phyloP scores from a whole-genome alignment of 805 yeast species.

The Tetrapisispora pingtungensis region DNA sequence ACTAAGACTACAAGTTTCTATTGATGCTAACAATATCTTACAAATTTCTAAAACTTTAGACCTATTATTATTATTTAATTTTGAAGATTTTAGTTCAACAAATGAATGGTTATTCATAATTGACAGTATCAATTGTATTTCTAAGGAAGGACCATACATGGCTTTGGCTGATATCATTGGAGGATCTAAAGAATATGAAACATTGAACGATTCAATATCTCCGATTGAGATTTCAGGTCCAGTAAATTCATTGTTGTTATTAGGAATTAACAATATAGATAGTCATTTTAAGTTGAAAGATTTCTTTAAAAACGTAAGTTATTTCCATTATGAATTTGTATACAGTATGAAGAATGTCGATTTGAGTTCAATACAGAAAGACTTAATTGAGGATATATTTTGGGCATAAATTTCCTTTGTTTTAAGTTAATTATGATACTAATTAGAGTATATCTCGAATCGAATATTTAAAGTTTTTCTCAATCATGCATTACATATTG shows the following conservation, averaged over 20 bases:
- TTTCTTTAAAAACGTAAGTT: constrained; percentile 17
- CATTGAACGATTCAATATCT: neutral
- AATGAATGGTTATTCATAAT: constrained; percentile 80
- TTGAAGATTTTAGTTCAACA: constrained; percentile 63
- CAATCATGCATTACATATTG: neutral
- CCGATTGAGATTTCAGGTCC: neutral
- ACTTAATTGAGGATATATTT: constrained; percentile 51
- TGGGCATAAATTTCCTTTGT: neutral
- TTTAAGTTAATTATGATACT: too few relatives aligned
- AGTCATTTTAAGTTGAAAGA: constrained; percentile 13
- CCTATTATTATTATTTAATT: constrained; percentile 51
- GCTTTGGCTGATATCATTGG: constrained; percentile 40
- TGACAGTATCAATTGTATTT: constrained; percentile 52
- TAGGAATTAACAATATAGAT: constrained; percentile 13
- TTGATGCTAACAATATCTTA: constrained; percentile 31
- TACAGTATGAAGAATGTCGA: constrained; percentile 43
- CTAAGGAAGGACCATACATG: constrained; percentile 29
- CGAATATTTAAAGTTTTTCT: neutral
- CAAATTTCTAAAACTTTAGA: constrained; percentile 74
- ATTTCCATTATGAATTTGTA: constrained; percentile 32
- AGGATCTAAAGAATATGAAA: constrained; percentile 14
- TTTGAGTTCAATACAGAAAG: constrained; percentile 40
- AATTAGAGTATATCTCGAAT: too few relatives aligned
- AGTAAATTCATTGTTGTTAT: constrained; percentile 6
- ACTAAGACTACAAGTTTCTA: constrained; percentile 20